A percentile compares a stretch with the other conserved stretches of the same genome.
These are phyloP conservation scores for Cladophialophora carrionii DNA, from an alignment of 2,329 filamentous ascomycete genomes.

Conservation along the genomic window DNA sequence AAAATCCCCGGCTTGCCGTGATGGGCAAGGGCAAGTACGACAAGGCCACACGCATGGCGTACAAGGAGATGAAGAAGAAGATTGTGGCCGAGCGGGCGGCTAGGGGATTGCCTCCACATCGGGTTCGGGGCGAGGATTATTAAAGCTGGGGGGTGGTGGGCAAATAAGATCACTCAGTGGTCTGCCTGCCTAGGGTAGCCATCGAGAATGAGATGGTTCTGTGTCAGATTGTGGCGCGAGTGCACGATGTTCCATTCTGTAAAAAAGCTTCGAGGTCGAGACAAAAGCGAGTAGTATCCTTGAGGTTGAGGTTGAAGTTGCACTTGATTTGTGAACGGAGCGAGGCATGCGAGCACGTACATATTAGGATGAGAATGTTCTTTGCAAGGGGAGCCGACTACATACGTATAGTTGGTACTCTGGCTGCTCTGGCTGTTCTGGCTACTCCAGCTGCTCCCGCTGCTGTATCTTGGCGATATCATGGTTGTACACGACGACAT, in stretches of 20 bases:
- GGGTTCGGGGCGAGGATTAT: neutral
- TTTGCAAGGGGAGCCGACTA: neutral
- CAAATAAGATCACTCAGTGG: neutral
- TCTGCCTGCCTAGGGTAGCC: too few species aligned
- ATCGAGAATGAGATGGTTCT: neutral
- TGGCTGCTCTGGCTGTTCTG: too few species aligned
- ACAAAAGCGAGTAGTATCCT: neutral
- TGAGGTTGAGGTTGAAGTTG: neutral
- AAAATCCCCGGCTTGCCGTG: slow-evolving; percentile 25
- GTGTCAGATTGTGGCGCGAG: neutral
- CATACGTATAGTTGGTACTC: neutral
- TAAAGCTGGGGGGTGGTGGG: neutral
- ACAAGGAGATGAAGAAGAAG: slow-evolving; percentile 29
- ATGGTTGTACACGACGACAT: too few species aligned
- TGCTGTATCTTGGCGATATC: too few species aligned
- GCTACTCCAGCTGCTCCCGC: too few species aligned
- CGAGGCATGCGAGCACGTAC: neutral
- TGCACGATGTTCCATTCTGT: neutral
- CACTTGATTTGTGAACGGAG: neutral
- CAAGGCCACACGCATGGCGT: slow-evolving; percentile 26
- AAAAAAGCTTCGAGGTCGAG: neutral
- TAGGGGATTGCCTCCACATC: neutral
- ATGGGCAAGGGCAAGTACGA: slow-evolving; percentile 31
- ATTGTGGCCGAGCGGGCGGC: slow-evolving; percentile 13
- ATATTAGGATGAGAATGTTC: neutral